Conservation (phyloP, 345 rosid genomes). For the Murraya paniculata region DNA sequence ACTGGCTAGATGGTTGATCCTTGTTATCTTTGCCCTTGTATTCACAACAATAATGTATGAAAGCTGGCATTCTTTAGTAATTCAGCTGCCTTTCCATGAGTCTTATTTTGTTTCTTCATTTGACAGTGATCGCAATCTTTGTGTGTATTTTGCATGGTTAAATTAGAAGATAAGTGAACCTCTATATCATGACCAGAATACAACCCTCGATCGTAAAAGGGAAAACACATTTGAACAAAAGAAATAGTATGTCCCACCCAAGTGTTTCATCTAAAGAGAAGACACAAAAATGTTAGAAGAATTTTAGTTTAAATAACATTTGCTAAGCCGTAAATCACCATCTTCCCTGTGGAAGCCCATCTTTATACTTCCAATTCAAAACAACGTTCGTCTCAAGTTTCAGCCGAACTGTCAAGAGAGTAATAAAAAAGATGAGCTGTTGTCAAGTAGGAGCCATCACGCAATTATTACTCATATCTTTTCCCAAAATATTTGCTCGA, state of each 20-base stretch:
- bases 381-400: too few relatives aligned
- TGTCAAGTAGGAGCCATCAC: constrained; percentile 13
- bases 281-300: too few relatives aligned
- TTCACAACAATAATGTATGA: constrained; percentile 12
- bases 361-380: neutral
- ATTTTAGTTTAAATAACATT: too few relatives aligned
- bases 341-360: neutral
- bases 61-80: constrained; percentile 8
- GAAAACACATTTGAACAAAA: too few relatives aligned
- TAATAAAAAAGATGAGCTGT: neutral
- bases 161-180: neutral
- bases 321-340: too few relatives aligned
- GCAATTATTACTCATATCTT: neutral
- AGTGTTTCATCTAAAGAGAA: too few relatives aligned
- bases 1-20: neutral
- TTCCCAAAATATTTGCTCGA: constrained; percentile 13
- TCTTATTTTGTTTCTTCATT: neutral
- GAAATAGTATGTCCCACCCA: too few relatives aligned
- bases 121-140: neutral
- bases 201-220: too few relatives aligned
- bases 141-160: neutral
- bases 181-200: too few relatives aligned
- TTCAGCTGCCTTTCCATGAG: neutral
- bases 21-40: constrained; percentile 11
- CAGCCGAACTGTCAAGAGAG: neutral